phyloP scores from a whole-genome alignment of 2,329 filamentous ascomycete species.

The Rasamsonia emersonii region DNA sequence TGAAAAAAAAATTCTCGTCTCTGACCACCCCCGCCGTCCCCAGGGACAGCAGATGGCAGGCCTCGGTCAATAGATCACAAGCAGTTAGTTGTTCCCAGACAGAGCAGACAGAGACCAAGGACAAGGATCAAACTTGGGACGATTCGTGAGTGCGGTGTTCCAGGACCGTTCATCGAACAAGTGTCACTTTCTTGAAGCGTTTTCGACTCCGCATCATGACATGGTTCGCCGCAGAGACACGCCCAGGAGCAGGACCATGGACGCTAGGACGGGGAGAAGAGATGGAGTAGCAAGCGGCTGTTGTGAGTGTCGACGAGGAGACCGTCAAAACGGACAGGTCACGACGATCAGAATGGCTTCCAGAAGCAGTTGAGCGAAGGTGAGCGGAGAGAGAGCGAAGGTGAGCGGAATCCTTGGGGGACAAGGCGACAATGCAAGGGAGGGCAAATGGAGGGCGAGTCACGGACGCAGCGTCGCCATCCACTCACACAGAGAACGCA shows the following conservation, averaged over 20 bases:
- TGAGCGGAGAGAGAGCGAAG: too few relatives aligned
- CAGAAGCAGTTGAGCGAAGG: too few relatives aligned
- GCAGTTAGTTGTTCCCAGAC: conserved; percentile 8
- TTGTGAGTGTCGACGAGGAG: too few relatives aligned
- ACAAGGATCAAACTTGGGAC: conserved; percentile 11
- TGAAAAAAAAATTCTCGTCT: conserved; percentile 14
- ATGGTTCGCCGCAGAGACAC: conserved; percentile 9
- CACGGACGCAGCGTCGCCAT: neutral
- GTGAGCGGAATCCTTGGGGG: too few relatives aligned
- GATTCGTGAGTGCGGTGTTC: conserved; percentile 17
- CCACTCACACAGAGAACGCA: neutral
- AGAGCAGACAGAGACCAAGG: conserved; percentile 11
- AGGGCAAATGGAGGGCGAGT: conserved; percentile 1
- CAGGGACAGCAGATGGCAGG: conserved; percentile 4
- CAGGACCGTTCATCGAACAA: conserved; percentile 25
- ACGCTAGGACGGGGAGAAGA: too few relatives aligned
- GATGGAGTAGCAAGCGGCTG: too few relatives aligned
- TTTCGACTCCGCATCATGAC: conserved; percentile 39
- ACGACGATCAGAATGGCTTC: too few relatives aligned
- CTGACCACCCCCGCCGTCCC: conserved; percentile 11
- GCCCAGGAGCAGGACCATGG: too few relatives aligned
- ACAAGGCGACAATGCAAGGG: too few relatives aligned
- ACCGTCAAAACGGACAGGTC: too few relatives aligned
- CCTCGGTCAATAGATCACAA: conserved; percentile 4
- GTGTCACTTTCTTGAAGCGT: conserved; percentile 33